Base-by-base conservation (phyloP, 306 rosid genomes). In the Abrus pulchellus region DNA sequence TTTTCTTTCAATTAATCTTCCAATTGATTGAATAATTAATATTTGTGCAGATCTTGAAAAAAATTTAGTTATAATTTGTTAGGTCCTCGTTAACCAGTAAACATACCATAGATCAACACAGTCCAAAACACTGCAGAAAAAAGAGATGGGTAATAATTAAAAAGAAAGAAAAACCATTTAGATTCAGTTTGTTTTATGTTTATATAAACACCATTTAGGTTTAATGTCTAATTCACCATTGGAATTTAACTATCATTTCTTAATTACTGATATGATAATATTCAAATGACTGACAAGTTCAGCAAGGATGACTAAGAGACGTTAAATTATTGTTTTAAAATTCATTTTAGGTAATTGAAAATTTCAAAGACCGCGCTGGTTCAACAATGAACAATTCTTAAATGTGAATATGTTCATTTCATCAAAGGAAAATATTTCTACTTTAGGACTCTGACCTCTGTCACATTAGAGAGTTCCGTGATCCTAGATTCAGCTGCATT, bases 401-500 rank as follows among this genome's bases (percentile, higher is more conserved):
- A 3, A 60, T 73, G 40, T 72, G 33, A 41, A 33, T 53, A 38
- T 62, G 30, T 69, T 49, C 54, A 61, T 36, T 12, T 74, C 8
- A 7, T 20, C 34, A 30, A 73, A 78, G 43, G 48, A 61, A 68
- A n/a, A 27, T 20, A 78, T 7, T 56, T 50, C 30, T 73, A 75
- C 40, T 73, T 12, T 29, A 32, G 38, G 80, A 75, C 32, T 55
- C 88, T 79, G 49, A 90, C 98, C 98, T 93, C 98, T 9, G 90
- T 80, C 92, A 85, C 81, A 55, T 79, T 85, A 76, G 93, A 86
- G 78, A 93, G 91, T 27, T 83, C 71, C 20, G 71, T 67, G 69
- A 87, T 56, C 78, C 85, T 83, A 53, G 92, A 82, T 81, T 91
- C 90, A 77, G 91, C 86, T 75, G 87, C 94, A 83, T 80, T 79